Evolutionary conservation across 306 rosid genomes (phyloP).

Genomic region (Ormosia semicastrata): DNA sequence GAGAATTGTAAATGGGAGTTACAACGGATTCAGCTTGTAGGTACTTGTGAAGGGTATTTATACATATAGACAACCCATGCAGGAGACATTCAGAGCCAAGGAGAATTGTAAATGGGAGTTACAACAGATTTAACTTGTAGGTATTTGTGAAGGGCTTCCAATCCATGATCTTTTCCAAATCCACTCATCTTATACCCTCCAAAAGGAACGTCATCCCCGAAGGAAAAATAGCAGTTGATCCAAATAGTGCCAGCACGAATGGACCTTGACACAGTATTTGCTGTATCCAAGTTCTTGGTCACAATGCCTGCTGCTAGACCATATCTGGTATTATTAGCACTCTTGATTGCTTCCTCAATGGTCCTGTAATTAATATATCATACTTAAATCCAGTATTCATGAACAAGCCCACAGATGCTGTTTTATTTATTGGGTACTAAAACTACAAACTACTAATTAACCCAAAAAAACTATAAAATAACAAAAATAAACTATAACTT

Average conservation of each 20-base stretch:
- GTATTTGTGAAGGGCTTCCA: slow-evolving; percentile 30
- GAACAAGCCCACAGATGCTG: not conserved
- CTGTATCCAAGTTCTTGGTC: slow-evolving; percentile 39
- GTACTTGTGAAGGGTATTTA: slow-evolving; percentile 30
- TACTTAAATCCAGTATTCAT: not conserved
- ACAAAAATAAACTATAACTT: not conserved
- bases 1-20: slow-evolving; percentile 67
- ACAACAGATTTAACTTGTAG: slow-evolving; percentile 46
- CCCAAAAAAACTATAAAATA: not conserved
- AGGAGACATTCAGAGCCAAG: slow-evolving; percentile 52
- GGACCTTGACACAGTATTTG: slow-evolving; percentile 66
- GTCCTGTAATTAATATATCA: slow-evolving; percentile 13
- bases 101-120: slow-evolving; percentile 67
- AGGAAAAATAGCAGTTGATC: slow-evolving; percentile 62
- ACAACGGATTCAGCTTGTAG: slow-evolving; percentile 45
- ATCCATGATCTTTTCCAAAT: slow-evolving; percentile 37
- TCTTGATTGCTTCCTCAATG: slow-evolving; percentile 31
- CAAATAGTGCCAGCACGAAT: slow-evolving; percentile 61
- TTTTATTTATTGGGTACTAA: not conserved
- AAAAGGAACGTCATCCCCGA: slow-evolving; percentile 49
- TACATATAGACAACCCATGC: not conserved
- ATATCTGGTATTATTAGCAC: slow-evolving; percentile 39
- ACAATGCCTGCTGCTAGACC: slow-evolving; percentile 43
- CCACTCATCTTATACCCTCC: slow-evolving; percentile 65
- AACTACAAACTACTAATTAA: not conserved